Evolutionary conservation across 441 rosid genomes (phyloP).

Genomic region (Isatis lusitanica): DNA sequence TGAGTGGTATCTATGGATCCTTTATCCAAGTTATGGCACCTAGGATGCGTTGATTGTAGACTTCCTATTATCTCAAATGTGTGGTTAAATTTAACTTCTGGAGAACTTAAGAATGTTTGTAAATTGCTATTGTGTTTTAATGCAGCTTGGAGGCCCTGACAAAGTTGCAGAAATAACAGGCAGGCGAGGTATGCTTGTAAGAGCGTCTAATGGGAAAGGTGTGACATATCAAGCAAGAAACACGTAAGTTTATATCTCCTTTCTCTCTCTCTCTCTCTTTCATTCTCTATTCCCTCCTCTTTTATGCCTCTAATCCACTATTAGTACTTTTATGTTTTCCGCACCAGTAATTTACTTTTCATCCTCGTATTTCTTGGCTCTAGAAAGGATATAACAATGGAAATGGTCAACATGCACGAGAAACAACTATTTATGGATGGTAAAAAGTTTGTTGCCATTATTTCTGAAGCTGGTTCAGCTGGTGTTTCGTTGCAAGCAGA

Average conservation of each 20-base stretch:
- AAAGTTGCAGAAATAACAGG: conserved; percentile 99
- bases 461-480: conserved; percentile 99
- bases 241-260: conserved; percentile 60
- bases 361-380: conserved; percentile 31
- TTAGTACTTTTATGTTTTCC: conserved; percentile 18
- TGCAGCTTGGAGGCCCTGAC: conserved; percentile 99
- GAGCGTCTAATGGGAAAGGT: conserved; percentile 93
- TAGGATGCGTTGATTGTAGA: conserved; percentile 16
- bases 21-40: conserved; percentile 19
- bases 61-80: neutral
- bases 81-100: conserved; percentile 11
- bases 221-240: conserved; percentile 97
- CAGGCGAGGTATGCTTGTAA: conserved; percentile 99
- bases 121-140: conserved; percentile 15
- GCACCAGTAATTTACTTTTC: conserved; percentile 31
- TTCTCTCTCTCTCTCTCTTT: neutral
- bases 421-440: conserved; percentile 99
- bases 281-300: conserved; percentile 10
- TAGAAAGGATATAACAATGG: conserved; percentile 96
- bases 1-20: conserved; percentile 21
- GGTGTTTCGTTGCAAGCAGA: conserved; percentile 99
- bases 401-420: conserved; percentile 99
- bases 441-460: conserved; percentile 91
- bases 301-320: conserved; percentile 20
- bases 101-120: conserved; percentile 24